These are phyloP conservation scores for Thermochaetoides dissita DNA, from an alignment of 2,329 filamentous ascomycete genomes.

Conservation along the genomic window DNA sequence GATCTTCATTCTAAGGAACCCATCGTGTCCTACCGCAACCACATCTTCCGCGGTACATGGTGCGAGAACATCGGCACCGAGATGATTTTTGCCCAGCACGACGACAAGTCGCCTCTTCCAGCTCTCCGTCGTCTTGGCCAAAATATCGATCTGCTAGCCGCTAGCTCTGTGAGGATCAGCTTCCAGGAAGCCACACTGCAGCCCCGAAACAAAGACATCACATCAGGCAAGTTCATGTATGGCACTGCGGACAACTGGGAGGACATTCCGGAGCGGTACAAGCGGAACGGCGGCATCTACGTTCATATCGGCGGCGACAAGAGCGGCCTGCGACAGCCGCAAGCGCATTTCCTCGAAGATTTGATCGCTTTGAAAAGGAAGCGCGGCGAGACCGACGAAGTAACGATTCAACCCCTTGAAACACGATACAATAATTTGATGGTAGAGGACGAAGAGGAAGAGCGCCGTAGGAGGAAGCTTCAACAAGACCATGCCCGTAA, in stretches of 20 bases:
- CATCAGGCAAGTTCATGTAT: slow-evolving; percentile 18
- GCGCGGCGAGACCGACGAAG: slow-evolving; percentile 50
- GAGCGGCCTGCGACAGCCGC: slow-evolving; percentile 32
- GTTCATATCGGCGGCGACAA: slow-evolving; percentile 33
- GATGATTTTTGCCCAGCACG: slow-evolving; percentile 50
- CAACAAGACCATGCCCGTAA: slow-evolving; percentile 16
- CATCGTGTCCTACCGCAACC: slow-evolving; percentile 64
- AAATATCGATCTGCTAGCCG: slow-evolving; percentile 58
- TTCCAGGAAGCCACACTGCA: slow-evolving; percentile 50
- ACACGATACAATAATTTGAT: slow-evolving; percentile 22
- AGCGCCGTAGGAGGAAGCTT: slow-evolving; percentile 20
- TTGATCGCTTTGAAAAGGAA: slow-evolving; percentile 50
- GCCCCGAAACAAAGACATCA: slow-evolving; percentile 14
- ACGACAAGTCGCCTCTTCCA: slow-evolving; percentile 27
- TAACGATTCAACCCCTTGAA: slow-evolving; percentile 42
- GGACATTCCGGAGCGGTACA: slow-evolving; percentile 15
- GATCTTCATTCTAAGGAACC: slow-evolving; percentile 66
- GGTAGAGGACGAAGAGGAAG: slow-evolving; percentile 28
- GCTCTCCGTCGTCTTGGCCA: slow-evolving; percentile 36
- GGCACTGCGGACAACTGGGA: slow-evolving; percentile 7
- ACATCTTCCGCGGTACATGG: slow-evolving; percentile 71
- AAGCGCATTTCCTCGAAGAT: slow-evolving; percentile 48
- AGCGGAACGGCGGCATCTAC: slow-evolving; percentile 22
- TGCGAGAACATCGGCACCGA: slow-evolving; percentile 73
- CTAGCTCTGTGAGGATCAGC: slow-evolving; percentile 54